These are phyloP conservation scores for Aspergillus fumigatus DNA, from an alignment of 2,329 filamentous ascomycete species.

Conservation along the genomic window DNA sequence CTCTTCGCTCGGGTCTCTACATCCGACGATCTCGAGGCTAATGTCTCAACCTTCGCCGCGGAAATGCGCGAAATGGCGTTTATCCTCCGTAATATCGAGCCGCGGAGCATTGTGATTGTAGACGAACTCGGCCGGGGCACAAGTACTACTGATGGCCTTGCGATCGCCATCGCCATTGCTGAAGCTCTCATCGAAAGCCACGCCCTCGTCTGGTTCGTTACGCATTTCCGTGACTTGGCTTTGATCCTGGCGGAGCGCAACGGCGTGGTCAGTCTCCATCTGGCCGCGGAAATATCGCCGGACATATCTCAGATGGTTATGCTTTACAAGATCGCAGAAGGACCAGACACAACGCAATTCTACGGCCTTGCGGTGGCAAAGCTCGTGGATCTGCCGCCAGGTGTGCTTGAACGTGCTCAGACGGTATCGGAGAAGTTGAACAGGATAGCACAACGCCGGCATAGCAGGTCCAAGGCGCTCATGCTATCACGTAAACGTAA, in stretches of 20 bases:
- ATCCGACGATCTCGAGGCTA: constrained; percentile 83
- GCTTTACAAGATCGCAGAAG: constrained; percentile 77
- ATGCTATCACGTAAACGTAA: constrained; percentile 63
- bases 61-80: constrained; percentile 97
- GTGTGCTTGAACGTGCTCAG: constrained; percentile 65
- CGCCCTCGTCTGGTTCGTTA: constrained; percentile 85
- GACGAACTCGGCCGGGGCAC: constrained; percentile 92
- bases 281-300: constrained; percentile 63
- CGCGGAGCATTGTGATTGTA: constrained; percentile 72
- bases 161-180: constrained; percentile 84
- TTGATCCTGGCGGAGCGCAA: constrained; percentile 67
- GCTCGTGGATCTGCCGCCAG: constrained; percentile 65
- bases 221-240: constrained; percentile 83
- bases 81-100: constrained; percentile 78
- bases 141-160: constrained; percentile 79
- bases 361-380: constrained; percentile 83
- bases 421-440: constrained; percentile 60
- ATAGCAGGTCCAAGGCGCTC: constrained; percentile 55
- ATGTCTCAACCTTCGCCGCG: constrained; percentile 85
- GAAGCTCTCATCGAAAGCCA: constrained; percentile 78
- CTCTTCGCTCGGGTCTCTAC: constrained; percentile 84
- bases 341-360: constrained; percentile 64
- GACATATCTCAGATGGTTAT: constrained; percentile 68
- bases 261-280: constrained; percentile 78
- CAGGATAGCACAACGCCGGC: constrained; percentile 53